Percentiles rank a stretch among this genome's conserved stretches.
Conservation (phyloP, 2,329 filamentous ascomycete genomes). For the Thyridium curvatum region DNA sequence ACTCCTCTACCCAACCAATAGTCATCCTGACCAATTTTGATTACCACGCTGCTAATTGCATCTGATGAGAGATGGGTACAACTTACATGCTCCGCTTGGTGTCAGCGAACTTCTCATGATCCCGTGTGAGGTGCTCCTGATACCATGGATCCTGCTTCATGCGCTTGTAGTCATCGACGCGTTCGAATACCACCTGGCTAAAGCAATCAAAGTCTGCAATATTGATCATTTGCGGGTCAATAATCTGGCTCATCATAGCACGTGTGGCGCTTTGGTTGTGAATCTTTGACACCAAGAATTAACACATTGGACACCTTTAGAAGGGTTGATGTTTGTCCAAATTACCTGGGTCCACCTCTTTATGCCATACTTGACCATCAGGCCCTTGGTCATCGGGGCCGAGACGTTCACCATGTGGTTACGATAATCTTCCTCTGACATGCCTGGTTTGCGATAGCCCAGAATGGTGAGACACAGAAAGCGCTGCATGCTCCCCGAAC, state of each 20-base stretch:
- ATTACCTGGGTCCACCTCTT: slow-evolving; percentile 36
- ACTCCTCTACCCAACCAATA: slow-evolving; percentile 38
- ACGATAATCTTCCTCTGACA: slow-evolving; percentile 40
- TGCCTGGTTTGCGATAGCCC: slow-evolving; percentile 38
- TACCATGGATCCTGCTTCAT: slow-evolving; percentile 45
- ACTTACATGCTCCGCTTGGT: slow-evolving; percentile 29
- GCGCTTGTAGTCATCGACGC: slow-evolving; percentile 35
- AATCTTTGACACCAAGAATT: slow-evolving; percentile 23
- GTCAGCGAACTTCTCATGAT: slow-evolving; percentile 45
- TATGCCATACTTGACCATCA: slow-evolving; percentile 44
- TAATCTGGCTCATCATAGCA: slow-evolving; percentile 30
- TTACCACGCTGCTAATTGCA: not conserved
- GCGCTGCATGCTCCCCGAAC: not conserved
- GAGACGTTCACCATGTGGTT: slow-evolving; percentile 39
- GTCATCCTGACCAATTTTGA: slow-evolving; percentile 28
- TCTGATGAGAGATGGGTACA: slow-evolving; percentile 3
- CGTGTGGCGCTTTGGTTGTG: slow-evolving; percentile 30
- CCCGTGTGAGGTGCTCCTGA: slow-evolving; percentile 32
- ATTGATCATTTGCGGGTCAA: slow-evolving; percentile 39
- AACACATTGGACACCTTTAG: too few species aligned
- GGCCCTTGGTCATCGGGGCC: slow-evolving; percentile 36
- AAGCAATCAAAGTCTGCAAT: slow-evolving; percentile 44
- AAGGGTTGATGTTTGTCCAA: not conserved
- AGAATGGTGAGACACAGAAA: slow-evolving; percentile 40
- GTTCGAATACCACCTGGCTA: slow-evolving; percentile 38